These are phyloP conservation scores for Croton laevigatus DNA, from an alignment of 441 rosid genomes.

Conservation along the genomic window DNA sequence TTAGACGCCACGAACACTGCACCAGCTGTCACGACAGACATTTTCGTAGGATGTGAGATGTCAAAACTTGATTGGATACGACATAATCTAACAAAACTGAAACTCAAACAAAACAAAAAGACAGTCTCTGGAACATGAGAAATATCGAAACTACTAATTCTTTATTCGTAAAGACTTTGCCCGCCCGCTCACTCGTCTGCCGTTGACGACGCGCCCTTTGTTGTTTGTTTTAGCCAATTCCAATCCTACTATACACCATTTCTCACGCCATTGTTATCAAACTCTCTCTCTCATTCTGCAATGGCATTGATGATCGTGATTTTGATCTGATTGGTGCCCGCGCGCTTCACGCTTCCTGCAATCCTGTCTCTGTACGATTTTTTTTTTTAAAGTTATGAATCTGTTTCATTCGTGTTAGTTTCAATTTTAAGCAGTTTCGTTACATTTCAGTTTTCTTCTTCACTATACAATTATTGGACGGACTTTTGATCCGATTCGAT, in stretches of 20 bases:
- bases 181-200: too few species aligned
- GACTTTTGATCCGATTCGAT: not conserved
- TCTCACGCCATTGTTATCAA: not conserved
- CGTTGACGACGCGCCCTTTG: too few species aligned
- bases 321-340: not conserved
- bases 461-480: too few species aligned
- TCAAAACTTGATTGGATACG: conserved; percentile 12
- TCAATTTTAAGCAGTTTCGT: too few species aligned
- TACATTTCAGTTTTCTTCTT: too few species aligned
- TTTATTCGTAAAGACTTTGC: too few species aligned
- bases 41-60: conserved; percentile 11
- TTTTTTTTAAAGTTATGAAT: not conserved
- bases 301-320: not conserved
- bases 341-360: too few species aligned
- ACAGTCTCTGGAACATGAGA: not conserved
- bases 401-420: not conserved
- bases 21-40: not conserved
- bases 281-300: not conserved
- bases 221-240: not conserved
- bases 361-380: conserved; percentile 5
- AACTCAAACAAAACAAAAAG: too few species aligned
- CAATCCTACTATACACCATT: not conserved
- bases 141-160: too few species aligned
- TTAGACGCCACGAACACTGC: too few species aligned
- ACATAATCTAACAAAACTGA: conserved; percentile 1